Percentiles rank a stretch among this genome's conserved stretches.
Conservation (phyloP, 208 protist species). For the Zelonia costaricensis region DNA sequence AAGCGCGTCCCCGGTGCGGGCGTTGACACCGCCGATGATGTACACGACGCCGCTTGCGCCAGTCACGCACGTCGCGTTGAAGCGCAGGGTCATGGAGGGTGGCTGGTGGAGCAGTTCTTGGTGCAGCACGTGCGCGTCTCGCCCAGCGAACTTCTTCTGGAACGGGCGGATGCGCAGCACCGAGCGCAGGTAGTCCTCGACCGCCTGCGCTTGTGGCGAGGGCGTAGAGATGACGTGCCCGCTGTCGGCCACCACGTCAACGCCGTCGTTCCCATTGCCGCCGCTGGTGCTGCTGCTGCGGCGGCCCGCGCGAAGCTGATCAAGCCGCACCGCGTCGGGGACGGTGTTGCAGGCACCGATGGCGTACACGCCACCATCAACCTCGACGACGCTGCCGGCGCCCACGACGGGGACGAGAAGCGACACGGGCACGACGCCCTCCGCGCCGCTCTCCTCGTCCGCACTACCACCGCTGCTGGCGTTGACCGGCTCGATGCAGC, state of each 20-base stretch:
- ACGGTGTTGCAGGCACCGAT: constrained; percentile 49
- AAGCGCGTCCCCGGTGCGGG: constrained; percentile 7
- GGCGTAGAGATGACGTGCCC: neutral
- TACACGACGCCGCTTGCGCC: constrained; percentile 15
- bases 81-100: constrained; percentile 14
- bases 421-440: neutral
- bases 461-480: neutral
- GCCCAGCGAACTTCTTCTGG: neutral
- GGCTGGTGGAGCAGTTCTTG: neutral
- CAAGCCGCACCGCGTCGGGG: constrained; percentile 14
- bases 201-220: neutral
- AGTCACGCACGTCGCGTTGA: constrained; percentile 37
- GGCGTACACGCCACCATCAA: constrained; percentile 31
- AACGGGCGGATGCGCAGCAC: constrained; percentile 6
- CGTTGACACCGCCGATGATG: constrained; percentile 26
- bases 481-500: neutral
- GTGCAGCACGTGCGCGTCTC: neutral
- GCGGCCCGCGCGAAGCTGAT: neutral
- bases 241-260: neutral
- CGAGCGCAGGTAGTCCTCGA: constrained; percentile 17
- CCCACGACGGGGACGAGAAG: constrained; percentile 39
- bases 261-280: neutral
- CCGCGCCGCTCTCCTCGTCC: neutral
- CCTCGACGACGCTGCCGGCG: constrained; percentile 29
- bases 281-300: neutral